Conservation (phyloP, 805 yeast species). For the Ogataea corticis region DNA sequence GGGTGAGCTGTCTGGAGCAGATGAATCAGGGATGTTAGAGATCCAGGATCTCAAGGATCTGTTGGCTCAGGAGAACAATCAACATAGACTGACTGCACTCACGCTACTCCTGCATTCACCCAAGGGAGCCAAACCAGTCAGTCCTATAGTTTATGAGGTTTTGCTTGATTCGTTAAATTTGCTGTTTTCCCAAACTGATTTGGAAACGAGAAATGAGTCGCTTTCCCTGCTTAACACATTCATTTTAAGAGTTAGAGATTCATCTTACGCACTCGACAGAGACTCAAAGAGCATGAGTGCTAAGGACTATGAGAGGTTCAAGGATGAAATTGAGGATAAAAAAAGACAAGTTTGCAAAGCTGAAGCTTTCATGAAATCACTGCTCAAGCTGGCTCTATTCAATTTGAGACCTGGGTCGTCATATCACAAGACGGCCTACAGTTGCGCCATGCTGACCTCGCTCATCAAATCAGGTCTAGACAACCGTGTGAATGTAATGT, state of each 20-base stretch:
- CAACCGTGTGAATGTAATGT: constrained; percentile 36
- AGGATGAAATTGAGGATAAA: constrained; percentile 38
- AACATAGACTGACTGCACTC: constrained; percentile 52
- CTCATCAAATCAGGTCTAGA: constrained; percentile 61
- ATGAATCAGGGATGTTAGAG: constrained; percentile 19
- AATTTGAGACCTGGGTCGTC: constrained; percentile 55
- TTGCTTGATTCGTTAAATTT: constrained; percentile 47
- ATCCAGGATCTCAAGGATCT: constrained; percentile 34
- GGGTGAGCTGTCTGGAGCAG: constrained; percentile 44
- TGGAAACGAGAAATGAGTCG: constrained; percentile 69
- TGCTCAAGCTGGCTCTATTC: constrained; percentile 14
- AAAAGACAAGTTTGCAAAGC: constrained; percentile 33
- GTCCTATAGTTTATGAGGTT: constrained; percentile 42
- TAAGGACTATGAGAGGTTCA: constrained; percentile 35
- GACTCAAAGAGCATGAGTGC: constrained; percentile 45
- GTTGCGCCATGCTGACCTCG: constrained; percentile 46
- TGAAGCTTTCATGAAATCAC: constrained; percentile 41
- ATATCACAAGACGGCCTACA: constrained; percentile 51
- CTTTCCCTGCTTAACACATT: constrained; percentile 62
- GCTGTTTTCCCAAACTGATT: constrained; percentile 62
- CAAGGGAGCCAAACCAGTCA: constrained; percentile 60
- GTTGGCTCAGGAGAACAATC: constrained; percentile 45
- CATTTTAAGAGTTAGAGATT: constrained; percentile 65
- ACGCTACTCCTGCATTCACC: constrained; percentile 62
- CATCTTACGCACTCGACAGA: constrained; percentile 57